Evolutionary conservation across 2,329 filamentous ascomycete species (phyloP).

Genomic region (Pestalotiopsis sp.): DNA sequence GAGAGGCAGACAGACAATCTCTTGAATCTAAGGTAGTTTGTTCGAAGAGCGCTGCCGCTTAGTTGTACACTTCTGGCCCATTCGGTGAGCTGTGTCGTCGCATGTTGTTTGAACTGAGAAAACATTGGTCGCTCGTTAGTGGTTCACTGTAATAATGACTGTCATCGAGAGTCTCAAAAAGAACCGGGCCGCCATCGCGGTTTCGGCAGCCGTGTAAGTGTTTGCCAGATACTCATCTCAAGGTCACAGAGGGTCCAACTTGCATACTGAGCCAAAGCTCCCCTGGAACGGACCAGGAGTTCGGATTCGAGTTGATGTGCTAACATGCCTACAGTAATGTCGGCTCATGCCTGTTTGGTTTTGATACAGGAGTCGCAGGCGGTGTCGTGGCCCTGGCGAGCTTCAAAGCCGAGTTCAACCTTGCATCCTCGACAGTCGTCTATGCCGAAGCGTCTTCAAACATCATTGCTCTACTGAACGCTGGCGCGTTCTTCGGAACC

Average conservation of each 20-base stretch:
- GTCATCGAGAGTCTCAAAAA: constrained; percentile 1
- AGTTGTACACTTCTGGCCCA: not conserved
- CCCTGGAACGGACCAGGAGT: not conserved
- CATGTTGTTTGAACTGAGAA: not conserved
- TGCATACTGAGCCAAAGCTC: not conserved
- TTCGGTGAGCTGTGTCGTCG: not conserved
- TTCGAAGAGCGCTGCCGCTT: not conserved
- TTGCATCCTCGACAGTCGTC: not conserved
- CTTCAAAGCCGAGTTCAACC: constrained; percentile 2
- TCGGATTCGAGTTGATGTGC: not conserved
- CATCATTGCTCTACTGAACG: constrained; percentile 4
- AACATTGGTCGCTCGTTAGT: not conserved
- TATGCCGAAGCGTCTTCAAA: not conserved
- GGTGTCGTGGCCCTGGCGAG: not conserved
- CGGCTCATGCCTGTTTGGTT: not conserved
- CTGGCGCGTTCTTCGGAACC: constrained; percentile 7
- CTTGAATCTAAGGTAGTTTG: not conserved
- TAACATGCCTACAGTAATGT: not conserved
- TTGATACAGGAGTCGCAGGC: constrained; percentile 3
- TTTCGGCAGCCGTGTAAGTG: constrained; percentile 8
- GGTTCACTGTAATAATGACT: not conserved
- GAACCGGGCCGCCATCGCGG: constrained; percentile 1
- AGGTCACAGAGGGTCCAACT: not conserved
- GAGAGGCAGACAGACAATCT: not conserved
- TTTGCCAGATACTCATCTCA: not conserved